phyloP scores from a whole-genome alignment of 1,139 yeast species.

The Suhomyces chickasaworum region DNA sequence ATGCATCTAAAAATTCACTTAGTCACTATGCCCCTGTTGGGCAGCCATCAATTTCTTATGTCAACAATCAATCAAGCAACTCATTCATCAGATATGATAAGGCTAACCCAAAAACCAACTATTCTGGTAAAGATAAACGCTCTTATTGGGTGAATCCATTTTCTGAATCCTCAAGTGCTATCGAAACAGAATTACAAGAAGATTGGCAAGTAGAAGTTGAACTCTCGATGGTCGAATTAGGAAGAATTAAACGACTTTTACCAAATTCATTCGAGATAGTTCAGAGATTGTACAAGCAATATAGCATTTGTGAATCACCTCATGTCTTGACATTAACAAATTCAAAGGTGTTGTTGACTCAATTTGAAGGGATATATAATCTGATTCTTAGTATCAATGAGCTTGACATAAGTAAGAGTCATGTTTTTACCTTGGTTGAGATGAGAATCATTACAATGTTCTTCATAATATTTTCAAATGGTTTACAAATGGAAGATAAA shows the following conservation, averaged over 20 bases:
- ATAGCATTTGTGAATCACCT: constrained; percentile 12
- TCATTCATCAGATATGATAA: not conserved
- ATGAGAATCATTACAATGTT: constrained; percentile 19
- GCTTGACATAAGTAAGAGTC: constrained; percentile 13
- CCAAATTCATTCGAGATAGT: constrained; percentile 15
- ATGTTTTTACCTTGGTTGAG: constrained; percentile 15
- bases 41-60: not conserved
- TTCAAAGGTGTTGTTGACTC: constrained; percentile 7
- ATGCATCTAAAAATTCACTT: not conserved
- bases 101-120: not conserved
- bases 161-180: not conserved
- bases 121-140: not conserved
- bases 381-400: constrained; percentile 11
- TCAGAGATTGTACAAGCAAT: constrained; percentile 10
- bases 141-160: constrained; percentile 10
- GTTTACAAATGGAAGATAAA: constrained; percentile 22
- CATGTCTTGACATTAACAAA: constrained; percentile 12
- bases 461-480: constrained; percentile 27
- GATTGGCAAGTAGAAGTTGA: constrained; percentile 11
- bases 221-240: constrained; percentile 15
- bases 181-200: constrained; percentile 10
- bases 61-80: not conserved
- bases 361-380: constrained; percentile 10
- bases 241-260: constrained; percentile 14
- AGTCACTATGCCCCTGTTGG: not conserved